Base-by-base conservation (phyloP, 2,329 filamentous ascomycete species). In the Tolypocladium capitatum region DNA sequence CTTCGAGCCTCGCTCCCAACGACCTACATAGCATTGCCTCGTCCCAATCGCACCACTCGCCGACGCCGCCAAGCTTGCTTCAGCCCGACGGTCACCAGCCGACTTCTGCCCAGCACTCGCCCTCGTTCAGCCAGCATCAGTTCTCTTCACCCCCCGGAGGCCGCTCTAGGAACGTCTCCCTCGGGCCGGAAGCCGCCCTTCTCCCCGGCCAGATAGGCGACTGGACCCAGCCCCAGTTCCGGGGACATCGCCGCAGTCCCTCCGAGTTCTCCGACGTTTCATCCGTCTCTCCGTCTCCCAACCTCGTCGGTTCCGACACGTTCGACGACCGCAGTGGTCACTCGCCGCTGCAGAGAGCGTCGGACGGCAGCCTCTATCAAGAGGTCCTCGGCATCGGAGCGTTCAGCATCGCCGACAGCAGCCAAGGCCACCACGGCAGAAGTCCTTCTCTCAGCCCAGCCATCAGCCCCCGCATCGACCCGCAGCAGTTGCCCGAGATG, bases 181-280 rank as follows among this genome's bases (percentile, higher is more conserved):
- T 81, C 2, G 74, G 74, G 1, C 76, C 76, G 2, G 74, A 78
- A 58, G 72, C 75, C 6, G 76, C 77, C 2, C 63, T 80, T n/a
- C 63, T 77, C 28, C 70, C 69, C 3, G 68, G 65, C n/a, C 75
- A 78, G 53, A 55, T 72, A 43, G 57, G 56, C 46, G 75, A 80
- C 50, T 80, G 76, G 76, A 71, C 56, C 38, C 71, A 72, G 48
- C 65, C 70, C 14, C 74, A 78, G 50, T 96, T 94, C 60, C 83
- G 86, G 55, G 74, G 78, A n/a, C 91, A 96, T 62, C 78, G 89
- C 56, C 80, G 90, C 58, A 82, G 80, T 34, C 86, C 87, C 1
- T 96, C 90, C n/a, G 91, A 96, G 56, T 88, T 84, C 58, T 95
- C 89, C 3, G 91, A 96, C 55, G 83, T 95, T 6, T 95, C 83